Base-by-base conservation (phyloP, 78 protist species). In the Dictyostelium firmibasis region DNA sequence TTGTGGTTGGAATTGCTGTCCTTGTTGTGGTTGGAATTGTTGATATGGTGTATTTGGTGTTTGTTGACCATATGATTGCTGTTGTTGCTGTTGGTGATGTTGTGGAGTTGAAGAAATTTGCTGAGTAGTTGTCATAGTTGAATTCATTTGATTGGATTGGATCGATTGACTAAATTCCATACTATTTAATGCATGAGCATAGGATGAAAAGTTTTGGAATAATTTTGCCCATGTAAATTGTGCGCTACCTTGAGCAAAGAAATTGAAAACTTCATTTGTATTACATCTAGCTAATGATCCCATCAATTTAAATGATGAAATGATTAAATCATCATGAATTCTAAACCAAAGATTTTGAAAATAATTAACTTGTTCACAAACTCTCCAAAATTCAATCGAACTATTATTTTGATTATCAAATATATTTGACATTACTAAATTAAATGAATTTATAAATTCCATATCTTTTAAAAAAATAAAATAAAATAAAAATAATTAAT, bases 371-470 rank as follows among this genome's bases (percentile, higher is more conserved):
- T 57, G 33, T 27, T 76, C 67, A 31, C 76, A 41, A 43, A 18
- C 13, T 83, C 74, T 67, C 93, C 93, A 88, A 79, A 78, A 88
- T 64, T 64, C 83, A 62, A 78, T 77, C 41, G 93, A 88, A 60
- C n/a, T 67, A 6, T 31, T 79, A 6, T 27, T 20, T 20, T 44
- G 60, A 64, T 78, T 41, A 20, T 62, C 57, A 78, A 77, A 88
- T 53, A 88, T 88, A 53, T 25, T 44, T 7, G 57, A 10, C 67
- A 79, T 20, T 25, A 88, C 43, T 31, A 62, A 43, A 67, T 79
- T 88, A 50, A 78, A 88, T 18, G 25, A 41, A 88, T 88, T 88
- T 76, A 78, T n/a, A 29, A 88, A 77, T 78, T 41, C 11, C n/a
- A 79, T 9, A 44, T 88, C 93, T 10, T 27, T 70, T n/a, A 6